Evolutionary conservation across 139 green algal genomes (phyloP), one percentile per base, ranked within the genome.

Genomic region (Chlamydomonas sp.): DNA sequence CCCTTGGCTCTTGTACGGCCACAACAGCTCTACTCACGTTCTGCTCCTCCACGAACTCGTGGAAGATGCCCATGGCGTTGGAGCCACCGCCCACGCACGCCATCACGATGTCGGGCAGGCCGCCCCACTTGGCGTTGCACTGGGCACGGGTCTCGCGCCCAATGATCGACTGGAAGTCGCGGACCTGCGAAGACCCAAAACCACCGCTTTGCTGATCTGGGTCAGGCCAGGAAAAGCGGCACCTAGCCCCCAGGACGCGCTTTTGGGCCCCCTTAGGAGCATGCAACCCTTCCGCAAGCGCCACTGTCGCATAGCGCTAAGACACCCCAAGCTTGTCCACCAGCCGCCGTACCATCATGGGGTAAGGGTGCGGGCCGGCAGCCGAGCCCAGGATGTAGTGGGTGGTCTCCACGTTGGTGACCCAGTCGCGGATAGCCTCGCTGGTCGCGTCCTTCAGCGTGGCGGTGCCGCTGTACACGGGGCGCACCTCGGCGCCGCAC

Each of bases 301-400:
- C 31, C 31, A 49, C 31, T 49, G 31, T 49, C 31, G 31, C 31
- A 49, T 49, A 49, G 31, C 31, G 31, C 31, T 49, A 49, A 49
- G 31, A 49, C 31, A 49, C 31, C 31, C 31, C 31, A 49, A 49
- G 31, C 31, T 49, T 49, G 31, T 49, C 31, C 31, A 49, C n/a
- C 6, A 8, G 4, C 62, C 1, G 1, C 69, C 95, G 69, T 73
- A 99, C 98, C 96, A 99, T 98, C 96, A 99, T 98, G 79, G 98
- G 98, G 96, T 99, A 99, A 31, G 98, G 98, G 94, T 99, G 98
- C 1, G 98, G 98, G 9, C 98, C 98, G 9, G 97, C 97, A 16
- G 96, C 98, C 18, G 94, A 98, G 76, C 98, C 98, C 49, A 99
- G 95, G 90, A 99, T 99, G 95, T 99, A 99, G 94, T 99, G 98